Evolutionary conservation across 1,284 basidiomycete genomes (phyloP), one percentile per base, ranked within the genome.

Genomic region (Heliocybe sulcata): DNA sequence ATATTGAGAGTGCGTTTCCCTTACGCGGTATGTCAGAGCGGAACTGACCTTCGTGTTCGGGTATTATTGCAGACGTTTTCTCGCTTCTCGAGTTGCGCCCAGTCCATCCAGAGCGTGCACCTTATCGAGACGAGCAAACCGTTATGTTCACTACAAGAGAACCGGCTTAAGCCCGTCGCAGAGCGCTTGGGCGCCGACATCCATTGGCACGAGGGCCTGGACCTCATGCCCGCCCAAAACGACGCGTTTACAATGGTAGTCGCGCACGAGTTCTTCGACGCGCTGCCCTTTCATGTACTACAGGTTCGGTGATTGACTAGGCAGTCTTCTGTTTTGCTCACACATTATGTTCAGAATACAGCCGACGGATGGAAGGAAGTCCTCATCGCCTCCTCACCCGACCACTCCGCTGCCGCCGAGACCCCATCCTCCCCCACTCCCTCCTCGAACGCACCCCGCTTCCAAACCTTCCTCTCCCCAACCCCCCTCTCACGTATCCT

Each of bases 231-330:
- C 0, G 70, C 59, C 35, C 73, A 75, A 56, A 66, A 74, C 29
- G 77, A 81, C 16, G 74, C 72, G 42, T 98, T 87, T 68, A 97
- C 94, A 0, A 85, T 98, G 74, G 69, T 97, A 20, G 73, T 98
- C 6, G 97, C 96, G 0, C 96, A 99, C 68, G 97, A 99, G 67
- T 98, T 99, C 72, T 98, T 99, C 60, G 97, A 99, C 65, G 96
- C 96, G 0, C 76, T 99, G 51, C 96, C 96, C 0, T 86, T 98
- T 51, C 92, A 98, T 68, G 74, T 96, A 29, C 77, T 99, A 49
- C 86, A 97, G 75, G 93, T 92, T 61, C 12, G 73, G 14, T 31
- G 8, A 25, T 19, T n/a, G 45, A 45, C 38, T 25, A 48, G 6
- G 11, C 12, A 52, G 27, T 16, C 49, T 11, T 16, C 48, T n/a